Base-by-base conservation (phyloP, 2,329 filamentous ascomycete species). In the Geosmithia morbida region DNA sequence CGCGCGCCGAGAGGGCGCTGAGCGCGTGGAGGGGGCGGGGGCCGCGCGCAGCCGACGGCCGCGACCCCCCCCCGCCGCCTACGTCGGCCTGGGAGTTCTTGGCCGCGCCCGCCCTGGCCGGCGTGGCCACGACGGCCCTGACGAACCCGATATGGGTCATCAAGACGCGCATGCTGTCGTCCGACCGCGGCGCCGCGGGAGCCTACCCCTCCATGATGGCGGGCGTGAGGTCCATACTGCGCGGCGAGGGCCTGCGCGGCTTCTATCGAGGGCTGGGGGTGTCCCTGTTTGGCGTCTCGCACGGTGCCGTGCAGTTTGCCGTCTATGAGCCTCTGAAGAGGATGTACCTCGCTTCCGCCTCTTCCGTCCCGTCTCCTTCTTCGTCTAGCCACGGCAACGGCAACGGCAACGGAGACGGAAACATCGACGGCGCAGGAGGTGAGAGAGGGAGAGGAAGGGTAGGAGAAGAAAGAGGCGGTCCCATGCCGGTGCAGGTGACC, bases 91-190 rank as follows among this genome's bases (percentile, higher is more conserved):
- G 70, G 22, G 87, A 95, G 63, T 95, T 89, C 67, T 90, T 96
- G 61, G 57, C 83, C 44, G 79, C 88, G 3, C 89, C 85, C 33
- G 85, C 70, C n/a, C 58, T 73, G 26, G 69, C 74, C 53, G 89
- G 90, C 29, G 70, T 83, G 17, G 64, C 86, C 41, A 94, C 88
- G 2, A 84, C 89, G 42, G 67, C 86, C 29, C 72, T 90, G 53
- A 97, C 92, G 29, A 97, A 97, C 61, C 92, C 92, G 2, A 82
- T 98, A 56, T 98, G 92, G 92, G 92, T 98, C 2, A 80, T 98
- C 62, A 97, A 97, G 70, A 97, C 90, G 8, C 84, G 92, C 52
- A 97, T 98, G 88, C 72, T 97, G 20, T 87, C 88, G 29, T 89
- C 86, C 3, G 86, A 92, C 54, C 77, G 78, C 45, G 71, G 77